Evolutionary conservation across 306 rosid genomes (phyloP).

Genomic region (Cucurbita argyrosperma): DNA sequence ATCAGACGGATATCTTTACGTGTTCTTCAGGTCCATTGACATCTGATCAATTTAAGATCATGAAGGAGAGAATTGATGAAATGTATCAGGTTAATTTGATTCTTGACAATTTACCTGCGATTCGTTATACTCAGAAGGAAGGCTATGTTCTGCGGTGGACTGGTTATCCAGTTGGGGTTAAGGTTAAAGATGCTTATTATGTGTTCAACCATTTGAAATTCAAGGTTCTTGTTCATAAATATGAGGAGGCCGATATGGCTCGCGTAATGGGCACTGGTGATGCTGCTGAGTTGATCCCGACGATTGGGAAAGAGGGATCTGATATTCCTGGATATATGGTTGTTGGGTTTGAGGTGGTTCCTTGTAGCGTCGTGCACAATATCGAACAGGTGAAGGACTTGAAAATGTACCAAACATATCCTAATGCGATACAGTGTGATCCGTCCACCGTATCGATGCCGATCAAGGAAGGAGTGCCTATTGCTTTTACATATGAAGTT

Average conservation of each 20-base stretch:
- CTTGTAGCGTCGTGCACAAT: slow-evolving; percentile 45
- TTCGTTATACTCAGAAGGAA: slow-evolving; percentile 48
- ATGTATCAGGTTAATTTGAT: slow-evolving; percentile 60
- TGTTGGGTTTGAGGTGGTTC: slow-evolving; percentile 67
- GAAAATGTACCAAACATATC: slow-evolving; percentile 33
- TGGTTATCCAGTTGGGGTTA: slow-evolving; percentile 58
- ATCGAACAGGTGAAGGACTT: slow-evolving; percentile 26
- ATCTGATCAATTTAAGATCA: slow-evolving; percentile 35
- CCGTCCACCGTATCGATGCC: slow-evolving; percentile 51
- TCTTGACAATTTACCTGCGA: slow-evolving; percentile 42
- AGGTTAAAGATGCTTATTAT: slow-evolving; percentile 48
- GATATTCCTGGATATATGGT: slow-evolving; percentile 52
- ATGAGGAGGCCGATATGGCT: slow-evolving; percentile 53
- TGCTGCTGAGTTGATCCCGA: slow-evolving; percentile 55
- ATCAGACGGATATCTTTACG: slow-evolving; percentile 39
- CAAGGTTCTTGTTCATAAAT: slow-evolving; percentile 52
- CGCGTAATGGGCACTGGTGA: slow-evolving; percentile 64
- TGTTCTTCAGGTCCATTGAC: slow-evolving; percentile 32
- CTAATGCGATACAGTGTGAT: slow-evolving; percentile 32
- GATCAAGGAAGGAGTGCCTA: slow-evolving; percentile 44
- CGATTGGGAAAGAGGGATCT: slow-evolving; percentile 22
- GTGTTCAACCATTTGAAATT: slow-evolving; percentile 53
- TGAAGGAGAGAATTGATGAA: slow-evolving; percentile 55
- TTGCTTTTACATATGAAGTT: slow-evolving; percentile 48
- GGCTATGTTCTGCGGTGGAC: slow-evolving; percentile 49